These are phyloP conservation scores for Litsea cubeba DNA, from an alignment of 164 flowering plant genomes.

Conservation along the genomic window DNA sequence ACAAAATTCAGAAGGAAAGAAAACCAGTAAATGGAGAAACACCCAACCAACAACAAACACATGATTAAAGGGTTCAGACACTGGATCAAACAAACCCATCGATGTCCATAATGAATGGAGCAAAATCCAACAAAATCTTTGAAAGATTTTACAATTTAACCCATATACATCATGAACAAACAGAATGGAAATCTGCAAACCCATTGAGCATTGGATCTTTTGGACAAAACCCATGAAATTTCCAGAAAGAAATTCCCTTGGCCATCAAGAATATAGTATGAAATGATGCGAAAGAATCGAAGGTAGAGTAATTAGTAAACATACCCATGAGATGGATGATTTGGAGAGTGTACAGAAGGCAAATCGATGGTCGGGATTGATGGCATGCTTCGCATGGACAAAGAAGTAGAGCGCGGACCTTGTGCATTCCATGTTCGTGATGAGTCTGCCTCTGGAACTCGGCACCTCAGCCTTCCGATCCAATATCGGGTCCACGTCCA, in stretches of 20 bases:
- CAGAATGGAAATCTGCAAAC: no score
- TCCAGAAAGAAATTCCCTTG: not conserved
- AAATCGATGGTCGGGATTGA: conserved; percentile 85
- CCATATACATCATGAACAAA: not conserved
- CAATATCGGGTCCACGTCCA: conserved; percentile 65
- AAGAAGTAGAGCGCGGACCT: conserved; percentile 78
- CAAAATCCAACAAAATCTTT: not conserved
- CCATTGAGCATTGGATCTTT: not conserved
- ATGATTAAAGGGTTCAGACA: not conserved
- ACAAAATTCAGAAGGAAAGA: no score
- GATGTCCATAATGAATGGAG: not conserved
- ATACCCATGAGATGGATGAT: conserved; percentile 64
- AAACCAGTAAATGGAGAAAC: no score
- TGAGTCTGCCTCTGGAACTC: conserved; percentile 55
- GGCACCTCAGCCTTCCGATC: conserved; percentile 65
- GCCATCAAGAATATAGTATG: not conserved
- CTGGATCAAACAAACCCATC: not conserved
- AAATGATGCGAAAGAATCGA: not conserved
- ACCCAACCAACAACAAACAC: not conserved
- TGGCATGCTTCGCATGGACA: conserved; percentile 66
- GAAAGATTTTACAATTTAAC: not conserved
- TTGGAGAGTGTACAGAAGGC: conserved; percentile 63
- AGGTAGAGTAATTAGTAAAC: not conserved
- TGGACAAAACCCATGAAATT: not conserved
- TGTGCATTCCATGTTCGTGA: conserved; percentile 72